These are phyloP conservation scores for Usnea hakonensis DNA, from an alignment of 495 filamentous ascomycete genomes.

Conservation along the genomic window DNA sequence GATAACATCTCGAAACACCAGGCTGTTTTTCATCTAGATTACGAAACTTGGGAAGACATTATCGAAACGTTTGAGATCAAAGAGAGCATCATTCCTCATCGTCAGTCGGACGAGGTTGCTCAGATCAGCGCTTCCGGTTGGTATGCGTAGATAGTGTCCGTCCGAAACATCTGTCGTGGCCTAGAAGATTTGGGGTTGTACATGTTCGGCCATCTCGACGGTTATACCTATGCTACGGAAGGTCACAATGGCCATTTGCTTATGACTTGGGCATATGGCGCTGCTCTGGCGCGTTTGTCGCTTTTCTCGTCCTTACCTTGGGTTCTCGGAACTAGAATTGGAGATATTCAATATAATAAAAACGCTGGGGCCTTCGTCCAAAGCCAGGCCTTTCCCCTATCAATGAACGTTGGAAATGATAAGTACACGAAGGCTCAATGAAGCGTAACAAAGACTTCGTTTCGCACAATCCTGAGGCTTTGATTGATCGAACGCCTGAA, in stretches of 20 bases:
- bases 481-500: neutral
- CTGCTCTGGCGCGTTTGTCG: neutral
- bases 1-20: constrained; percentile 60
- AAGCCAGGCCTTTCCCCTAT: neutral
- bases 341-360: neutral
- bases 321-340: neutral
- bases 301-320: neutral
- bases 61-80: constrained; percentile 66
- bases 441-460: neutral
- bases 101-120: constrained; percentile 50
- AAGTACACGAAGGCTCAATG: neutral
- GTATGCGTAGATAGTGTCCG: constrained; percentile 50
- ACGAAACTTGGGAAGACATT: constrained; percentile 68
- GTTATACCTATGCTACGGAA: neutral
- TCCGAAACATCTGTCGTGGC: neutral
- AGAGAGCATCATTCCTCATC: constrained; percentile 74
- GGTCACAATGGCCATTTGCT: constrained; percentile 1
- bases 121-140: constrained; percentile 59
- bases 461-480: neutral
- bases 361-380: neutral
- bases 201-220: neutral
- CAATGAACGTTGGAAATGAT: too few relatives aligned
- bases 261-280: neutral
- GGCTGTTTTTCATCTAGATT: constrained; percentile 77
- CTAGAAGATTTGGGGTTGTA: neutral